A percentile compares a stretch with the other conserved stretches of the same genome.
Evolutionary conservation across 2,329 filamentous ascomycete species (phyloP).

Genomic region (Diaporthe sp.): DNA sequence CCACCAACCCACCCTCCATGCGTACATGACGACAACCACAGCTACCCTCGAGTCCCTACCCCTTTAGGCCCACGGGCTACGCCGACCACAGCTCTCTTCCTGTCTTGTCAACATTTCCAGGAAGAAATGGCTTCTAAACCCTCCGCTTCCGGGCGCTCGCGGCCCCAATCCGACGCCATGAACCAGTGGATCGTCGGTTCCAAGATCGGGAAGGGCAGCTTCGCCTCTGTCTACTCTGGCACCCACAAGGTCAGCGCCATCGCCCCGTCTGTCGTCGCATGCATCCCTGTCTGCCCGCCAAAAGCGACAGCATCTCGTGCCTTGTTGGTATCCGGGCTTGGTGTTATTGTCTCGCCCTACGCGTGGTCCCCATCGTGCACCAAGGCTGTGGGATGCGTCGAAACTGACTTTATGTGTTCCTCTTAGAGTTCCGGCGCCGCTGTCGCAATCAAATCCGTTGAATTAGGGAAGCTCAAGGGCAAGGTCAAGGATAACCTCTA

Average conservation of each 20-base stretch:
- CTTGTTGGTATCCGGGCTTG: background rate
- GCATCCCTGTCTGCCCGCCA: background rate
- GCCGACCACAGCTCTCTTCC: constrained; percentile 42
- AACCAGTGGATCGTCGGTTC: constrained; percentile 86
- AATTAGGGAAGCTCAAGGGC: constrained; percentile 89
- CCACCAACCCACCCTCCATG: constrained; percentile 40
- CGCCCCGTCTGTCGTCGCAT: constrained; percentile 24
- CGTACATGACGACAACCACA: constrained; percentile 49
- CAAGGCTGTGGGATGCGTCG: constrained; percentile 23
- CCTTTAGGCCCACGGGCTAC: constrained; percentile 49
- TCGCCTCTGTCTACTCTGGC: constrained; percentile 93
- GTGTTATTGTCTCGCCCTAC: background rate
- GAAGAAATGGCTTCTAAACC: constrained; percentile 47
- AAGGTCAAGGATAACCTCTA: constrained; percentile 98
- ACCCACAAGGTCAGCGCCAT: constrained; percentile 79
- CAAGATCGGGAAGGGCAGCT: constrained; percentile 97
- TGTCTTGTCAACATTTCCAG: constrained; percentile 45
- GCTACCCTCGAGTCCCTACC: constrained; percentile 45
- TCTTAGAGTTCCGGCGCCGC: constrained; percentile 80
- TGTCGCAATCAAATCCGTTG: constrained; percentile 97
- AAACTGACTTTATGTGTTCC: constrained; percentile 39
- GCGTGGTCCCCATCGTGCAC: background rate
- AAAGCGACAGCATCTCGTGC: background rate
- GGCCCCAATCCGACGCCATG: constrained; percentile 57
- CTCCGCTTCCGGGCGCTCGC: constrained; percentile 44